Evolutionary conservation across 345 rosid species (phyloP).

Genomic region (Brassica napus): DNA sequence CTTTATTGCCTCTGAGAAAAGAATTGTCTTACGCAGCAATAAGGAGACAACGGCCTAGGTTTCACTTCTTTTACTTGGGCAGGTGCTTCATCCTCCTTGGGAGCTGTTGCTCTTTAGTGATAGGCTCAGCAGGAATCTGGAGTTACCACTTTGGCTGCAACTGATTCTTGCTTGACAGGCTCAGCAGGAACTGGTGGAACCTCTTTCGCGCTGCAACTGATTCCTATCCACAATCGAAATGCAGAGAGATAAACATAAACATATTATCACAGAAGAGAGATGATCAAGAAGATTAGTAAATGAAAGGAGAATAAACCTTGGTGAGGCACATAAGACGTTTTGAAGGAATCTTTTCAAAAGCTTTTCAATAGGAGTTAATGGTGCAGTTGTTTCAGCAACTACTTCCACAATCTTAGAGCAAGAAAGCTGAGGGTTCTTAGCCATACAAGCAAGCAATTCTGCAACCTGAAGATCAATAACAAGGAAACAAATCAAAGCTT

Average conservation of each 20-base stretch:
- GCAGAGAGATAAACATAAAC: conserved; percentile 20
- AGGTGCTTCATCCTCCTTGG: conserved; percentile 50
- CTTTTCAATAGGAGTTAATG: conserved; percentile 69
- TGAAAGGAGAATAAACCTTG: conserved; percentile 41
- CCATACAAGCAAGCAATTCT: conserved; percentile 90
- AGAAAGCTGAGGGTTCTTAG: conserved; percentile 69
- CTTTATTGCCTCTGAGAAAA: neutral
- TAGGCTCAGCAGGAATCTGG: conserved; percentile 42
- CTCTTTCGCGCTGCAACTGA: conserved; percentile 34
- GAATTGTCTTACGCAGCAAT: conserved; percentile 58
- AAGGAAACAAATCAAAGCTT: conserved; percentile 4
- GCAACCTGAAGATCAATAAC: conserved; percentile 64
- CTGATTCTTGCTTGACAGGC: conserved; percentile 39
- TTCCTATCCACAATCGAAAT: conserved; percentile 44
- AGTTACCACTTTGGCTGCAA: conserved; percentile 36
- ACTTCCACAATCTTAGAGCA: conserved; percentile 95
- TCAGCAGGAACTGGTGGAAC: conserved; percentile 43
- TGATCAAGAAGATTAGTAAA: neutral
- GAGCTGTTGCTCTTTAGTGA: conserved; percentile 46
- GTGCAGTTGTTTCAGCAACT: conserved; percentile 91
- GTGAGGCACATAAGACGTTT: conserved; percentile 52
- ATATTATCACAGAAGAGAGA: conserved; percentile 1
- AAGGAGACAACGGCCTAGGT: conserved; percentile 70
- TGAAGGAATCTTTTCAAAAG: conserved; percentile 76
- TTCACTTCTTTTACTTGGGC: conserved; percentile 40